These are phyloP conservation scores for Balansia obtecta DNA, from an alignment of 2,329 filamentous ascomycete species.

Conservation along the genomic window DNA sequence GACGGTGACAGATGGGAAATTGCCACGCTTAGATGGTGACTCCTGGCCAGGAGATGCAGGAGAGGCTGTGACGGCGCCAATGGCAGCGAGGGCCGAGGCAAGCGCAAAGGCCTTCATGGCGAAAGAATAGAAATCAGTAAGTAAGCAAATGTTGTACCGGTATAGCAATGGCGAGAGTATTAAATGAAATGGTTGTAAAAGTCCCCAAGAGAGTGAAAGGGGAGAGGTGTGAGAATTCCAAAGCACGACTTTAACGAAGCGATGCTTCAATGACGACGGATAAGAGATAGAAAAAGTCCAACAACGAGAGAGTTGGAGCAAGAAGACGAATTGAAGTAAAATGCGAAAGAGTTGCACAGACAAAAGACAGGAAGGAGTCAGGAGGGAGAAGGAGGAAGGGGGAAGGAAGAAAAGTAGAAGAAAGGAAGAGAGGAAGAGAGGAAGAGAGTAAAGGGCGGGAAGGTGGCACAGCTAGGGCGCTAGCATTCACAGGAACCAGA, in stretches of 20 bases:
- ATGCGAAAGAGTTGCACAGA: conserved; percentile 9
- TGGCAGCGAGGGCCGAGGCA: conserved; percentile 34
- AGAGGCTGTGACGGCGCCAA: conserved; percentile 30
- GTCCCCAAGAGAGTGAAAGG: conserved; percentile 10
- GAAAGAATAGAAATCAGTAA: conserved; percentile 11
- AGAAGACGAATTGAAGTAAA: conserved; percentile 10
- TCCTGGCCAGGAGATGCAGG: conserved; percentile 38
- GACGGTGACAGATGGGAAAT: conserved; percentile 36
- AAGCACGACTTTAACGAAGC: conserved; percentile 5
- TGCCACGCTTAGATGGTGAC: conserved; percentile 36
- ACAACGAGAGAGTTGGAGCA: conserved; percentile 24
- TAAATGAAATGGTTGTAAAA: conserved; percentile 1
- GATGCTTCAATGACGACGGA: conserved; percentile 5
- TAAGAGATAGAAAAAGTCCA: conserved; percentile 16
- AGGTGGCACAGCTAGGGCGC: neutral
- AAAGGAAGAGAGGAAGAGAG: conserved; percentile 8
- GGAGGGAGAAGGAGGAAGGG: neutral
- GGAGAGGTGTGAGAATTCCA: conserved; percentile 4
- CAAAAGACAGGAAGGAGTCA: conserved; percentile 8
- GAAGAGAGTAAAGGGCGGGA: neutral
- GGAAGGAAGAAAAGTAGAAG: conserved; percentile 9
- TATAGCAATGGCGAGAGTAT: neutral
- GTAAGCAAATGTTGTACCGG: conserved; percentile 3
- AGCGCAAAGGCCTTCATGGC: conserved; percentile 38
- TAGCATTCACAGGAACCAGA: neutral